phyloP scores from a whole-genome alignment of 306 rosid genomes.

The Prinsepia uniflora region DNA sequence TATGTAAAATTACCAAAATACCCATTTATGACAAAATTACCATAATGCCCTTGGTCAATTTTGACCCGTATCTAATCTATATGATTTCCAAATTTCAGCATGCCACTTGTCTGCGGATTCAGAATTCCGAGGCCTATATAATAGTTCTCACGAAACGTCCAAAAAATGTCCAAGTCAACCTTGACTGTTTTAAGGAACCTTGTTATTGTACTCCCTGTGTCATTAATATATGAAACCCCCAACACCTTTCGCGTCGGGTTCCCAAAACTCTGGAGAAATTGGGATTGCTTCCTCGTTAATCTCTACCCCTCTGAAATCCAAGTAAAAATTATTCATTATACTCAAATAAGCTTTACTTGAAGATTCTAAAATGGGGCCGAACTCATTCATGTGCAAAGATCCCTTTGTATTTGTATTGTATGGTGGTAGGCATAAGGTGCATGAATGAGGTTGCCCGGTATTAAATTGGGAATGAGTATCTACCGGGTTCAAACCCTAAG shows the following conservation, averaged over 20 bases:
- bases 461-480: neutral
- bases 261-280: neutral
- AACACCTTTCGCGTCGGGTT: neutral
- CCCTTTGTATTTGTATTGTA: neutral
- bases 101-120: too few relatives aligned
- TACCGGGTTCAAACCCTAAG: neutral
- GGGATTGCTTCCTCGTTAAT: neutral
- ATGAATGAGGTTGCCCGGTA: neutral
- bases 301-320: neutral
- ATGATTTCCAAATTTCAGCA: too few relatives aligned
- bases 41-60: too few relatives aligned
- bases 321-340: neutral
- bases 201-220: neutral
- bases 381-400: neutral
- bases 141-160: too few relatives aligned
- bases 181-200: neutral
- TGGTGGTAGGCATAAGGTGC: neutral
- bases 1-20: too few relatives aligned
- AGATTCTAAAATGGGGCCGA: neutral
- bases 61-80: too few relatives aligned
- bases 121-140: too few relatives aligned
- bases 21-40: too few relatives aligned
- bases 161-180: too few relatives aligned
- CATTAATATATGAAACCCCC: neutral
- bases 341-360: neutral